Conservation (phyloP, 331 rosid species). For the Prunus yedoensis region DNA sequence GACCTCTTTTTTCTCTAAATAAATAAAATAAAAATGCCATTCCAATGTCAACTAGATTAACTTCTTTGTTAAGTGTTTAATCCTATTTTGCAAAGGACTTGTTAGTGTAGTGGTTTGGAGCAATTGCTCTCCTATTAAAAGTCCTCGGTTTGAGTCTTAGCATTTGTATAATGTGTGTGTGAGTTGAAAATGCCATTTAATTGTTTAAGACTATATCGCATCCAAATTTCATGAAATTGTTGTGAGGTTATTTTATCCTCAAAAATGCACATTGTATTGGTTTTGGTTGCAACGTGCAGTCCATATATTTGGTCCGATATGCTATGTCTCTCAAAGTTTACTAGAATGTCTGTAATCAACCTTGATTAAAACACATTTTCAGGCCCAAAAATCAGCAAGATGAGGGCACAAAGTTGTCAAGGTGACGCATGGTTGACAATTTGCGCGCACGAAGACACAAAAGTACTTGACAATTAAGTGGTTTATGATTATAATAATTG, state of each 20-base stretch:
- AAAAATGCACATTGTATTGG: background rate
- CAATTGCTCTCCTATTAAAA: rapidly evolving
- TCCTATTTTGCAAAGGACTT: background rate
- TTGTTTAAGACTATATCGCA: background rate
- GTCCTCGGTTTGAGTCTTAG: rapidly evolving
- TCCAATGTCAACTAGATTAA: too few relatives aligned
- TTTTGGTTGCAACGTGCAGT: background rate
- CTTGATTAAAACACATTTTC: too few relatives aligned
- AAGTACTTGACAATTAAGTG: conserved; percentile 2
- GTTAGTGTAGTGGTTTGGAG: too few relatives aligned
- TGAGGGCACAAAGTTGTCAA: background rate
- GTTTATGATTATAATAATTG: conserved; percentile 6
- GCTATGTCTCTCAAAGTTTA: background rate
- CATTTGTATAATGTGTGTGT: too few relatives aligned
- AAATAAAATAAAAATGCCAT: too few relatives aligned
- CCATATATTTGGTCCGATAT: background rate
- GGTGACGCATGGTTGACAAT: conserved; percentile 2
- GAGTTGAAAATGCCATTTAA: background rate
- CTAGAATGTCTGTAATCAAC: background rate
- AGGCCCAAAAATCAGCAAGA: background rate
- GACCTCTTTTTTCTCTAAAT: too few relatives aligned
- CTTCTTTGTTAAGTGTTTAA: too few relatives aligned
- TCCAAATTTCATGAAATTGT: background rate
- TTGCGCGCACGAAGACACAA: background rate
- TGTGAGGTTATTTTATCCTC: background rate